Base-by-base conservation (phyloP, 805 yeast species). In the Priceomyces castillae region DNA sequence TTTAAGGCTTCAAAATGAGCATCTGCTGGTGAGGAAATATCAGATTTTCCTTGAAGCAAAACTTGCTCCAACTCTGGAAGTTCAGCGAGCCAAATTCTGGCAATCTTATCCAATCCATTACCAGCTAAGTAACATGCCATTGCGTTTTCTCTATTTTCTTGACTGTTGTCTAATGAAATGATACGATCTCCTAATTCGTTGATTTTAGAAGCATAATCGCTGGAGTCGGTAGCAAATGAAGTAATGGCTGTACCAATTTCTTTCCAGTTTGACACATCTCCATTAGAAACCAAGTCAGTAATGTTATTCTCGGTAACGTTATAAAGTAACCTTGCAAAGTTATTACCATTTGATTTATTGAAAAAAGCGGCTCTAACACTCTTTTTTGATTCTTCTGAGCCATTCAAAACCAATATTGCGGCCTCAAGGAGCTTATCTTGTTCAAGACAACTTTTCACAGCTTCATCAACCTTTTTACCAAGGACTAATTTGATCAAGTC, bases 51-150 rank as follows among this genome's bases (percentile, higher is more conserved):
- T 1, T 74, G 65, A 56, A 85, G 69, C 43, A 73, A 66, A 26
- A 54, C 56, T 4, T 54, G 44, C 56, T 78, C 81, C 46, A 65
- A 61, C 3, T 50, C 66, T 7, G 71, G 64, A 41, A 78, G 58
- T 63, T 94, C 99, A 20, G 79, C 71, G 41, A 87, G 75, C 99
- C 99, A 94, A 49, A 94, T 78, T 10, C 71, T 62, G 3, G 95
- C 79, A 37, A 89, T 82, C 57, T 83, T 86, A 48, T 85, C 95
- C 41, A 90, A 71, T 3, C 94, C 82, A 35, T 81, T 78, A 23
- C 96, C 96, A 16, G 89, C 86, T 50, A 89, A 71, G 61, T 83
- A 94, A 50, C 90, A 81, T 26, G 78, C 63, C 37, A 92, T 69
- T 2, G 99, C 96, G 58, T 82, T 77, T 54, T 82, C 80, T 61